Conservation (phyloP, 305 asterid genomes). For the Striga hermonthica region DNA sequence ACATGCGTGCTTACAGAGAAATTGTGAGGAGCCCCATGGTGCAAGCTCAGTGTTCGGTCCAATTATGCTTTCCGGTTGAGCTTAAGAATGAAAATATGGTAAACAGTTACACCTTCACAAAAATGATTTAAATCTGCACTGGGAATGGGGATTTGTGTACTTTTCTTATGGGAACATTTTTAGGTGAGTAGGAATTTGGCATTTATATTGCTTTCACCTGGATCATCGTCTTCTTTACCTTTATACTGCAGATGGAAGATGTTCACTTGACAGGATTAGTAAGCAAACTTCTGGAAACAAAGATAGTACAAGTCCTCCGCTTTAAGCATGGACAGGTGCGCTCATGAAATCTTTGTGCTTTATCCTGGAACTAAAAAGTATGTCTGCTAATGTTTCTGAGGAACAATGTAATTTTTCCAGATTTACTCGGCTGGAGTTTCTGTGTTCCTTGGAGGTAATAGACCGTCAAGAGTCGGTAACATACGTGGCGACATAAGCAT, state of each 20-base stretch:
- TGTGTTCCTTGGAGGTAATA: constrained; percentile 90
- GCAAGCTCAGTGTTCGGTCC: constrained; percentile 96
- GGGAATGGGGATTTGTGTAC: constrained; percentile 14
- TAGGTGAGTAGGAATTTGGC: constrained; percentile 21
- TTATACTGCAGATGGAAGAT: constrained; percentile 70
- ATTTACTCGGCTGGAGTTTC: constrained; percentile 93
- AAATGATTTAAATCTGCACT: constrained; percentile 15
- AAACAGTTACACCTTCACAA: constrained; percentile 14
- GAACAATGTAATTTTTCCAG: constrained; percentile 41
- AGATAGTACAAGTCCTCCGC: constrained; percentile 86
- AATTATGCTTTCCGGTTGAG: constrained; percentile 88
- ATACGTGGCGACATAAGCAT: constrained; percentile 86
- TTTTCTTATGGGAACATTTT: background rate
- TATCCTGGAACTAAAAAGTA: background rate
- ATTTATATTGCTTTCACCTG: constrained; percentile 9
- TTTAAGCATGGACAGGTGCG: constrained; percentile 88
- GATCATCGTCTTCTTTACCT: constrained; percentile 28
- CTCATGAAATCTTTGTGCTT: constrained; percentile 22
- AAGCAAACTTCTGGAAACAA: constrained; percentile 94
- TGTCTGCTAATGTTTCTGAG: constrained; percentile 29
- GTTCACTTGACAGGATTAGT: constrained; percentile 77
- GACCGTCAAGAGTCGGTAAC: constrained; percentile 81
- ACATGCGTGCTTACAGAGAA: constrained; percentile 58
- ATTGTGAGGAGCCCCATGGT: constrained; percentile 92
- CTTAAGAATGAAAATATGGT: constrained; percentile 83